Evolutionary conservation across 2,329 filamentous ascomycete genomes (phyloP), one percentile per base, ranked within the genome.

Genomic region (Aaosphaeria arxii): DNA sequence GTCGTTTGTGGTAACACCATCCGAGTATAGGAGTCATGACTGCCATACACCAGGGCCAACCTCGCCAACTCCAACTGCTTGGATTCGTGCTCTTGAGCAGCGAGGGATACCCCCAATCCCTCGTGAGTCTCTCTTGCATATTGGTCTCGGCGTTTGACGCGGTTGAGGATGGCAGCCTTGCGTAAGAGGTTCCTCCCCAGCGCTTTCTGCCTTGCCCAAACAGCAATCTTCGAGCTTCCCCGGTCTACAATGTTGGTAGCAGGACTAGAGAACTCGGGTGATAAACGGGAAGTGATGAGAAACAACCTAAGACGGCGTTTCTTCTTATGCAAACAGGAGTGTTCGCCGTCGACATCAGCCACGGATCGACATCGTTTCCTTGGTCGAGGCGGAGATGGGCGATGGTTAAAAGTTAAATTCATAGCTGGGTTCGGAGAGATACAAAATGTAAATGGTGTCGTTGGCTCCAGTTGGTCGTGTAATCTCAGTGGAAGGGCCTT

Each of bases 271-370:
- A 83, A 89, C 1, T 86, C 85, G 42, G 77, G 79, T 7, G 85
- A 88, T 1, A 89, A 80, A 6, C 85, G 79, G 17, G 85, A 88
- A 1, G 87, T 89, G 60, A 88, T 81, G 40, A 89, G 76, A 42
- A 69, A 64, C 2, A 82, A 72, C 1, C 84, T 77, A 4, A 89
- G 71, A 4, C 86, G 77, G 28, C 86, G 81, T 67, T 89, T 89
- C 74, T 90, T 89, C 55, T 70, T 70, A 36, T 66, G 56, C 76
- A 62, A 74, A 63, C 48, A 82, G 54, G 79, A 46, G 77, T 82
- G 59, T 29, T 73, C 68, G 30, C 69, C 68, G 43, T 86, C 83
- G 40, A 86, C 79, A 53, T 87, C 84, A 33, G 80, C 76, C 2
- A 71, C 55, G 5, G 75, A 69, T 28, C 84, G 77, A 17, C 66